These are phyloP conservation scores for Diaporthe sp. DNA, from an alignment of 2,329 filamentous ascomycete genomes.

Conservation along the genomic window DNA sequence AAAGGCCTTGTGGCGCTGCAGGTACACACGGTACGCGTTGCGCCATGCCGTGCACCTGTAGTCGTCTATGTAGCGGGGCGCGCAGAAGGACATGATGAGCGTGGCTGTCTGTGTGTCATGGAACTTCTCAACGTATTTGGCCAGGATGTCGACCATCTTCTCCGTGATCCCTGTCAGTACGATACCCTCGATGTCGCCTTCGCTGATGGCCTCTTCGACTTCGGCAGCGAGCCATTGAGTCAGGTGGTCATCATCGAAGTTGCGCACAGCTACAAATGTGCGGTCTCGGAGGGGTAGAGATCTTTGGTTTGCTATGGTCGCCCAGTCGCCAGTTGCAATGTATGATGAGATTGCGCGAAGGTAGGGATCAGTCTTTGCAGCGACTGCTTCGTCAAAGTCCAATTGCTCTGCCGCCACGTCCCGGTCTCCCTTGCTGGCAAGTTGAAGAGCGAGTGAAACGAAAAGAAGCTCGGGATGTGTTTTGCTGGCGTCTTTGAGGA, in stretches of 20 bases:
- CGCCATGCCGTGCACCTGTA: slow-evolving; percentile 82
- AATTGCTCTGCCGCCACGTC: slow-evolving; percentile 63
- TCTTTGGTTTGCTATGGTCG: slow-evolving; percentile 78
- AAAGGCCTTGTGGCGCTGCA: slow-evolving; percentile 81
- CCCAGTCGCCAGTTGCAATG: slow-evolving; percentile 84
- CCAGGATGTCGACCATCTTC: slow-evolving; percentile 79
- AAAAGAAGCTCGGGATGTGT: slow-evolving; percentile 76
- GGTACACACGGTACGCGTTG: slow-evolving; percentile 77
- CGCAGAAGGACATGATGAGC: slow-evolving; percentile 79
- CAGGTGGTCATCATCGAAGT: slow-evolving; percentile 73
- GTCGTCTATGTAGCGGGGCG: slow-evolving; percentile 83
- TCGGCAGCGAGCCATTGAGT: slow-evolving; percentile 78
- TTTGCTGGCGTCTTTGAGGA: slow-evolving; percentile 77
- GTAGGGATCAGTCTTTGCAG: slow-evolving; percentile 81
- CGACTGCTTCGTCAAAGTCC: slow-evolving; percentile 71
- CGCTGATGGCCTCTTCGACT: slow-evolving; percentile 70
- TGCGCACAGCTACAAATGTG: slow-evolving; percentile 78
- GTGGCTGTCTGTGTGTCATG: slow-evolving; percentile 85
- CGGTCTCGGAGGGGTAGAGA: slow-evolving; percentile 83
- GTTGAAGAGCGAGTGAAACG: slow-evolving; percentile 75
- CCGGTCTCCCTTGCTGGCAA: slow-evolving; percentile 67
- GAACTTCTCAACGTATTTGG: slow-evolving; percentile 81
- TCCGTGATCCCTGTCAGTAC: slow-evolving; percentile 84
- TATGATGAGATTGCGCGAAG: slow-evolving; percentile 84
- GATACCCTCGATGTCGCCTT: slow-evolving; percentile 83